A percentile compares a stretch with the other conserved stretches of the same genome.
phyloP scores from a whole-genome alignment of 768 basidiomycete species.

The Nidularia sp. region DNA sequence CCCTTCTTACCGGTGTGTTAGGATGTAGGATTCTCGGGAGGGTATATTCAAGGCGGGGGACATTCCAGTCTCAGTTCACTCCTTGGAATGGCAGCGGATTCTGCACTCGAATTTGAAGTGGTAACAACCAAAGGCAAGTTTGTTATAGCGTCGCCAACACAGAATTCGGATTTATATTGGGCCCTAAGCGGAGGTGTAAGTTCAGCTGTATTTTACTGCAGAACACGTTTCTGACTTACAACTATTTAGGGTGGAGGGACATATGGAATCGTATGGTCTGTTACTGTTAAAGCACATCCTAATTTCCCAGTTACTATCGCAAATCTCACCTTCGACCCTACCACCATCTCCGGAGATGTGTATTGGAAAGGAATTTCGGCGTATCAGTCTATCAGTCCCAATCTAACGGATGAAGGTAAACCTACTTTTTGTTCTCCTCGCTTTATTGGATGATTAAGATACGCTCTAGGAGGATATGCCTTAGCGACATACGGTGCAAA shows the following conservation, averaged over 20 bases:
- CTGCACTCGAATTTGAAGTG: constrained; percentile 27
- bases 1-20: neutral
- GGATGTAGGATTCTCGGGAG: constrained; percentile 31
- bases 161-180: constrained; percentile 35
- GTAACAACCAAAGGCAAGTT: constrained; percentile 33
- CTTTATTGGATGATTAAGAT: neutral
- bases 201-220: neutral
- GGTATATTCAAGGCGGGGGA: constrained; percentile 27
- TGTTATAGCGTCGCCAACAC: constrained; percentile 21
- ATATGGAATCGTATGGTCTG: constrained; percentile 8
- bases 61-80: constrained; percentile 12
- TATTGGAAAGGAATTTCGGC: neutral
- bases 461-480: too few relatives aligned
- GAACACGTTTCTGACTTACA: neutral
- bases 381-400: neutral
- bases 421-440: neutral
- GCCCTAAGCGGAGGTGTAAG: constrained; percentile 26
- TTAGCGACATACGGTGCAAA: too few relatives aligned
- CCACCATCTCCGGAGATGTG: neutral
- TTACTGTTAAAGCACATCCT: constrained; percentile 14
- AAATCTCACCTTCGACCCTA: neutral
- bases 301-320: neutral
- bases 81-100: constrained; percentile 15
- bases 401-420: neutral
- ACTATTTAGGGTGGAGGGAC: constrained; percentile 5